Evolutionary conservation across 176 grass and related monocot genomes (phyloP), one percentile per base, ranked within the genome.

Genomic region (Ensete ventricosum): DNA sequence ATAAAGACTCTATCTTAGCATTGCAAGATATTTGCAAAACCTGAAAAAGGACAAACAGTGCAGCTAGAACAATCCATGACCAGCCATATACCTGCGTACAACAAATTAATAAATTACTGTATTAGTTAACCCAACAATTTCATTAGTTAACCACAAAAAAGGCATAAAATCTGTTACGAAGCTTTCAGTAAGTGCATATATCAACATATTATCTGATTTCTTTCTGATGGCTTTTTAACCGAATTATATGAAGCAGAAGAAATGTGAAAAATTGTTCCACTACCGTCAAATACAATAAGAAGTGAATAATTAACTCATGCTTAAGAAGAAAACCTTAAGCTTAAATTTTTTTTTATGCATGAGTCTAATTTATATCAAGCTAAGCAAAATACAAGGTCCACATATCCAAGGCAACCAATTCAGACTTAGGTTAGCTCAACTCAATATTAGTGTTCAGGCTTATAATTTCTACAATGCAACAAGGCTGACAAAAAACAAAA

Each of bases 51-150:
- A 92, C 25, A 69, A 96, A 84, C 67, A 92, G 77, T 24, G 69
- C 89, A 67, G 87, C 89, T 74, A 96, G 81, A 49, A 92, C 93
- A 55, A 82, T 87, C 93, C 89, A 96, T 48, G 93, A 96, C 67
- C 85, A 79, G 81, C 87, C 88, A 84, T 92, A 96, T 64, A 96
- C 74, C 93, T 96, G 83, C 63, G 83, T 63, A 76, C 16, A 70
- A 51, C 12, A 51, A 24, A 90, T 76, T 21, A 62, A 53, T 73
- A 54, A 50, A 50, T 70, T 70, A 34, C 9, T 19, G 48, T 13
- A 63, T 71, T 21, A 43, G 34, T 43, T 43, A 43, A 43, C 34
- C 34, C 34, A 43, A 43, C 34, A 43, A 43, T 43, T 43, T 43
- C 34, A 50, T 2, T 27, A 52, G 26, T 20, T 8, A 62, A 73